These are phyloP conservation scores for Pleurotus sapidus DNA, from an alignment of 768 basidiomycete species.

Conservation along the genomic window DNA sequence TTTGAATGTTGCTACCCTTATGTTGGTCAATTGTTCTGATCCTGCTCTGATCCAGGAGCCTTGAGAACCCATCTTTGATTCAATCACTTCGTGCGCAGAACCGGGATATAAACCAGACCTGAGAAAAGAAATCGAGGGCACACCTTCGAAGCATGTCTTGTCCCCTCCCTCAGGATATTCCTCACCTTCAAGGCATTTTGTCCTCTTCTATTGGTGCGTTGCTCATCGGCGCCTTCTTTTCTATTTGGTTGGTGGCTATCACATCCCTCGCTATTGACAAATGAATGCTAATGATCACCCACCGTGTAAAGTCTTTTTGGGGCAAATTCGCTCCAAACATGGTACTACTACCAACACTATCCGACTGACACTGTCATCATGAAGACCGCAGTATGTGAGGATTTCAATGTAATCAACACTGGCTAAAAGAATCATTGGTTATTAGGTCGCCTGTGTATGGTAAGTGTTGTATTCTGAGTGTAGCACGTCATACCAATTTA, in stretches of 20 bases:
- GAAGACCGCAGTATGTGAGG: background rate
- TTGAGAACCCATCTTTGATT: no score
- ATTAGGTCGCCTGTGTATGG: background rate
- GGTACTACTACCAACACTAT: background rate
- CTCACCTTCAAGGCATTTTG: no score
- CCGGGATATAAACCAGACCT: no score
- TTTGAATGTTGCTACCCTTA: no score
- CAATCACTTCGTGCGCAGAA: no score
- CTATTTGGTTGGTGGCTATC: background rate
- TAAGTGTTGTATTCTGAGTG: background rate
- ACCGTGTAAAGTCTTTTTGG: background rate
- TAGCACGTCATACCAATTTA: background rate
- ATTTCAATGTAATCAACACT: background rate
- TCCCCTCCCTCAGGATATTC: no score
- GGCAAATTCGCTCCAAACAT: background rate
- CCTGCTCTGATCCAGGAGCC: no score
- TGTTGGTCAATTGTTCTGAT: no score
- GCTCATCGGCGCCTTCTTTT: background rate
- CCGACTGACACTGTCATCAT: background rate
- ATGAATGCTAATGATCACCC: no score
- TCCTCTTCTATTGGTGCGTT: background rate
- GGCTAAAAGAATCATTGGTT: background rate
- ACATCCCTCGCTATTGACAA: no score
- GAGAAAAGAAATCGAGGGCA: no score
- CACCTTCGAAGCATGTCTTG: no score